phyloP scores from a whole-genome alignment of 495 filamentous ascomycete genomes.

The Penicillium herquei region DNA sequence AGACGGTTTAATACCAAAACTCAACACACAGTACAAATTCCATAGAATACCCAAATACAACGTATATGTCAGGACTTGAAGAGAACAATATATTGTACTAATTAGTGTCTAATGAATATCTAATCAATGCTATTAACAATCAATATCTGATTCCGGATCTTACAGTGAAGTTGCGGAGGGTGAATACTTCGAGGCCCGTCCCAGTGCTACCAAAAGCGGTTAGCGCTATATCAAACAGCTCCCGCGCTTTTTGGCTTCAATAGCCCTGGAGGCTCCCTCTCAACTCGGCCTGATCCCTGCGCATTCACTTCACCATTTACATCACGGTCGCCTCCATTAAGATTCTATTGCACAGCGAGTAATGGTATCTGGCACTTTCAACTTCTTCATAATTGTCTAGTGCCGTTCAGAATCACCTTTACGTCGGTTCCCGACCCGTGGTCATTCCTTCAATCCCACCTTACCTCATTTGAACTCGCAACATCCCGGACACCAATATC shows the following conservation, averaged over 20 bases:
- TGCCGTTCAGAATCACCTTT: no score
- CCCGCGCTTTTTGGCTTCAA: slow-evolving; percentile 22
- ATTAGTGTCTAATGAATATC: no score
- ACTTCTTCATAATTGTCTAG: no score
- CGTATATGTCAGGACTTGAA: no score
- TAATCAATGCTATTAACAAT: no score
- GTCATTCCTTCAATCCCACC: slow-evolving; percentile 3
- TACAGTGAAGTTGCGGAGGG: neutral
- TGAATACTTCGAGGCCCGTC: no score
- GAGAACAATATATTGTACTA: no score
- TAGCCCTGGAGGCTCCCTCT: no score
- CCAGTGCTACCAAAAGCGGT: slow-evolving; percentile 15
- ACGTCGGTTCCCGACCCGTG: neutral
- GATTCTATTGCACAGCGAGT: no score
- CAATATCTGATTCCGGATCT: no score
- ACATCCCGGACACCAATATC: neutral
- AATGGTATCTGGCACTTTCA: no score
- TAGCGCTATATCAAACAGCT: slow-evolving; percentile 22
- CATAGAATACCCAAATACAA: neutral
- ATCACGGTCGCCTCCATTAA: no score
- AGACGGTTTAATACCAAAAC: neutral
- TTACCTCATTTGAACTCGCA: neutral
- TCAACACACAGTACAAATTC: neutral
- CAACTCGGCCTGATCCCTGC: neutral
- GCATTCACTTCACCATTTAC: neutral